Percentiles rank a stretch among this genome's conserved stretches.
Conservation (phyloP, 352 stramenopile species). For the Phytophthora fragariaefolia region DNA sequence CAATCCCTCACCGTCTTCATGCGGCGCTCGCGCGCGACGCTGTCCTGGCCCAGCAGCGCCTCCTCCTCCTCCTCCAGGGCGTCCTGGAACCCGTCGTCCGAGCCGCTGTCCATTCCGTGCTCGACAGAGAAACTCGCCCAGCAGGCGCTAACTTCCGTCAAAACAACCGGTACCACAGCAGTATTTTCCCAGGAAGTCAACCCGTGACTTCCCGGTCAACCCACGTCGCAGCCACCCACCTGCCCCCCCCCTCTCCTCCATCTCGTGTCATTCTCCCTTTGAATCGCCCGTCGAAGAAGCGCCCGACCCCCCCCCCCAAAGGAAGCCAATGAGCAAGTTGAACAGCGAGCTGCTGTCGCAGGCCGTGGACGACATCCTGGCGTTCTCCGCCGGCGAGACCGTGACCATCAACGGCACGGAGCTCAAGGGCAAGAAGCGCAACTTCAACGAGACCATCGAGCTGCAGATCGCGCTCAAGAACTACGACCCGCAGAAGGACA, state of each 20-base stretch:
- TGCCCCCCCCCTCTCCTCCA: too few species aligned
- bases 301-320: constrained; percentile 43
- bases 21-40: constrained; percentile 56
- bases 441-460: constrained; percentile 99
- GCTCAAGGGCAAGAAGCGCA: constrained; percentile 99
- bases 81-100: constrained; percentile 73
- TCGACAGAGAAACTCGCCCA: too few species aligned
- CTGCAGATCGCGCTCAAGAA: constrained; percentile 99
- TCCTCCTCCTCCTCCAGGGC: constrained; percentile 60
- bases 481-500: constrained; percentile 99
- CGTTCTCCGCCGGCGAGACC: constrained; percentile 95
- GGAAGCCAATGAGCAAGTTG: constrained; percentile 94
- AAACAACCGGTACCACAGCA: too few species aligned
- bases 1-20: constrained; percentile 55
- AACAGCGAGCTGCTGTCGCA: constrained; percentile 97
- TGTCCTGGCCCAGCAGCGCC: constrained; percentile 56
- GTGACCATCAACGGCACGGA: constrained; percentile 92
- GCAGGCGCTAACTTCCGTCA: too few species aligned
- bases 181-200: too few species aligned
- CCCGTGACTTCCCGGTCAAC: too few species aligned
- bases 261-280: constrained; percentile 87
- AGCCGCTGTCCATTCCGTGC: too few species aligned
- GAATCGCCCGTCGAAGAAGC: constrained; percentile 72
- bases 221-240: too few species aligned
- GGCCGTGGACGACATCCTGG: constrained; percentile 96